Evolutionary conservation across 2,329 filamentous ascomycete species (phyloP), one percentile per base, ranked within the genome.

Genomic region (Nemania sp.): DNA sequence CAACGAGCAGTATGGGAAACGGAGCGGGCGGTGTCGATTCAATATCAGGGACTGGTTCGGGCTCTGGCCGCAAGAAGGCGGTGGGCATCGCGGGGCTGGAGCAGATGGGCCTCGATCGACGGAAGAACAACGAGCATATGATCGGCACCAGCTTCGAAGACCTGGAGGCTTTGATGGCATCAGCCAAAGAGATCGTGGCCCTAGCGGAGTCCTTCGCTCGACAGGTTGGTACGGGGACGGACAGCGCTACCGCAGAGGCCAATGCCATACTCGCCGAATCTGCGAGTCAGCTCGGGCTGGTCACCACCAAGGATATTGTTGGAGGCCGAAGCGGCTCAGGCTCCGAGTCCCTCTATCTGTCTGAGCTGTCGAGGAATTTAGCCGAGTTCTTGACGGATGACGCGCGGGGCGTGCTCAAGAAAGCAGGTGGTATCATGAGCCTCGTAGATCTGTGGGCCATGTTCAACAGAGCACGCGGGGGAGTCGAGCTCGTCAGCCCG

Each of bases 111-210:
- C 77, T 94, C 5, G 91, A 93, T 68, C 86, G 92, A 71, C 89
- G 92, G 59, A 94, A 91, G 77, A 97, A 96, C 74, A 98, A 97
- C 69, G 92, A 97, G 75, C 78, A 92, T 10, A 88, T 97, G 51
- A 97, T 99, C 65, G 94, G 94, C 25, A 92, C 86, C 66, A 93
- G 95, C 0, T 99, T 99, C 70, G 94, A 97, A 73, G 95, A 99
- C 71, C 84, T 99, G 0, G 94, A 98, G 73, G 93, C 95, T 3
- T 81, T 99, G 39, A 99, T 98, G 94, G 92, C 93, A 2, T 97
- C 94, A 3, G 95, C 95, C 5, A 97, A 98, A 73, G 92, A 99
- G 73, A 92, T 99, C 50, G 89, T 98, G 52, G 92, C 92, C 5
- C 87, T 99, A 43, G 95, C 95, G 0, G 94, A 98, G 75, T 87